Conservation (phyloP, 139 green algal species). For the Volvox africanus region DNA sequence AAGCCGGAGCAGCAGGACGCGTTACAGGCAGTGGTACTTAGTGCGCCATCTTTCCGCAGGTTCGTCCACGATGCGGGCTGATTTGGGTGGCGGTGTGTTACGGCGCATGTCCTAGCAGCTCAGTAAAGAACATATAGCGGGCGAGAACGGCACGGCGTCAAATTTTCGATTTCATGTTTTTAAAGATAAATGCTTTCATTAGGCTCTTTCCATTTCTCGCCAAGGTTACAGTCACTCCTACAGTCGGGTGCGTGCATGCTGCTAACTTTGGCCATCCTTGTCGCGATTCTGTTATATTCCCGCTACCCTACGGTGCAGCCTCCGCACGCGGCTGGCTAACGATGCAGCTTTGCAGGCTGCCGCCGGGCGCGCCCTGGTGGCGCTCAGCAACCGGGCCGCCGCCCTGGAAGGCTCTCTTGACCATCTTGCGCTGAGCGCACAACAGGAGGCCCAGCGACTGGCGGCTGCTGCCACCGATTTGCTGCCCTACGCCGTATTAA, state of each 20-base stretch:
- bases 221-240: too few relatives aligned
- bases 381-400: constrained; percentile 43
- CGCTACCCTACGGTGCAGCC: background rate
- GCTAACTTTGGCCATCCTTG: too few relatives aligned
- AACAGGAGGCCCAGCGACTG: constrained; percentile 7
- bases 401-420: constrained; percentile 27
- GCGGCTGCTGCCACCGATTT: constrained; percentile 2
- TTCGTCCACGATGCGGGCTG: background rate
- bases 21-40: background rate
- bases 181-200: too few relatives aligned
- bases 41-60: background rate
- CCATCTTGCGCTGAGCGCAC: background rate
- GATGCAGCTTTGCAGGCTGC: constrained; percentile 2
- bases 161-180: too few relatives aligned
- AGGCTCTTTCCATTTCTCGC: too few relatives aligned
- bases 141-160: too few relatives aligned
- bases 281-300: too few relatives aligned
- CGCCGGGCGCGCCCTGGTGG: constrained; percentile 1
- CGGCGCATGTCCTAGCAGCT: background rate
- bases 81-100: background rate
- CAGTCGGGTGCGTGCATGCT: too few relatives aligned
- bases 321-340: background rate
- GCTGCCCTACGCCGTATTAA: constrained; percentile 37
- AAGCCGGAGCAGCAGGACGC: constrained; percentile 25
- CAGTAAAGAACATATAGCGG: too few relatives aligned